Evolutionary conservation across 129 eudicot genomes (phyloP), one percentile per base, ranked within the genome.

Genomic region (Flaveria sonorensis): DNA sequence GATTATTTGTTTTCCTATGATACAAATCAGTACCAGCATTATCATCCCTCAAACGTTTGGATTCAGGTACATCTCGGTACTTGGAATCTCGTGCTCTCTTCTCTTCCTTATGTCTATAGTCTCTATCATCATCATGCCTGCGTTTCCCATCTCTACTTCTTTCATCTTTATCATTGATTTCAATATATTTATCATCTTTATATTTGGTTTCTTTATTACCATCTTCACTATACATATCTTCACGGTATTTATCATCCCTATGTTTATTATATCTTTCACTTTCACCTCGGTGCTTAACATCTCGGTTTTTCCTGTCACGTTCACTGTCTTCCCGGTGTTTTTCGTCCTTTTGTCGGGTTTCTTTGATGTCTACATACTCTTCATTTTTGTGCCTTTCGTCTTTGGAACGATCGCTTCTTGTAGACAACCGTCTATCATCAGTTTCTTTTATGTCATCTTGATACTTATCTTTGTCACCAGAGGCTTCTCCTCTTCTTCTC

Each of bases 31-130:
- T 72, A 75, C 74, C 83, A 67, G 68, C 82, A 67, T 70, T 79
- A 73, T 93, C 98, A 87, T 93, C 94, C 79, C 90, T 85, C 68
- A 77, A 48, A 72, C 87, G 88, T 84, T 91, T 94, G 12, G 69
- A 69, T 24, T 89, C 90, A 56, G 43, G 39, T 18, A 78, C 90
- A 15, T 80, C 86, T 62, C 82, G 59, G 53, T 73, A 79, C 72
- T 80, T 85, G 19, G 77, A 82, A 77, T 88, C 93, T 47, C 83
- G 79, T 84, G 74, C 39, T 63, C 42, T 63, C 69, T 82, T 86
- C 19, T 82, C 85, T 75, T 79, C 86, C 50, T 82, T 85, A 28
- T 78, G 82, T 59, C 72, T 71, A 70, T 74, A 45, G 2, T 80
- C 85, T 68, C 79, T 76, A 43, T 73, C 81, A 64, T 76, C 81